phyloP scores from a whole-genome alignment of 306 rosid species.

The Fragaria nilgerrensis region DNA sequence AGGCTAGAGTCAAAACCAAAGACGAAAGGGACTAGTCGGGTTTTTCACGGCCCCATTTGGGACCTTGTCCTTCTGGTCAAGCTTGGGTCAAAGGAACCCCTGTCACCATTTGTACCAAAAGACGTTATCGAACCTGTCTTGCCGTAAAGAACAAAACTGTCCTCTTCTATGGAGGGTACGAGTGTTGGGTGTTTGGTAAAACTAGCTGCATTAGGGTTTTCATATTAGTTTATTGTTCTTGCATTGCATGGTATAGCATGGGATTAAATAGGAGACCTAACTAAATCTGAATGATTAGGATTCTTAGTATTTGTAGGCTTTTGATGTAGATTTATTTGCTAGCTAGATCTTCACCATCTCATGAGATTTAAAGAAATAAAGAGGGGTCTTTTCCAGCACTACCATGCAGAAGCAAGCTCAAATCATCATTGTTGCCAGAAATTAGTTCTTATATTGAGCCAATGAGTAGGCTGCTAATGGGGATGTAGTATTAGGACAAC shows the following conservation, averaged over 20 bases:
- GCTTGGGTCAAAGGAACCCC: constrained; percentile 24
- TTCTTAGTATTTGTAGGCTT: constrained; percentile 23
- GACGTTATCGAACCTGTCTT: constrained; percentile 19
- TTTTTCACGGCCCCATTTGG: constrained; percentile 2
- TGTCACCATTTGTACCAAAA: constrained; percentile 11
- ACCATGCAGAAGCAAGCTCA: constrained; percentile 14
- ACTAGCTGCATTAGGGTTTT: not conserved
- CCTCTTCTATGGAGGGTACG: not conserved
- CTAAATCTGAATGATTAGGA: constrained; percentile 35
- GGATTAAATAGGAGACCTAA: constrained; percentile 8
- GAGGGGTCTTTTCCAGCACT: not conserved
- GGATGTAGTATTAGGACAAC: not conserved
- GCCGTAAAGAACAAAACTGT: constrained; percentile 20
- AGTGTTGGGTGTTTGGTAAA: constrained; percentile 19
- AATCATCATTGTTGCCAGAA: constrained; percentile 6
- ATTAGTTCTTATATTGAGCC: not conserved
- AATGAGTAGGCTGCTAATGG: not conserved
- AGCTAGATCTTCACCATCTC: not conserved
- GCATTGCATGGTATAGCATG: constrained; percentile 22
- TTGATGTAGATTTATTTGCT: constrained; percentile 34
- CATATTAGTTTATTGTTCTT: constrained; percentile 6
- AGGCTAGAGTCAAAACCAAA: constrained; percentile 38
- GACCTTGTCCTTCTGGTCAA: constrained; percentile 26
- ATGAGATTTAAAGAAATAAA: not conserved
- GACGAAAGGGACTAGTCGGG: constrained; percentile 36